Evolutionary conservation across 2,329 filamentous ascomycete genomes (phyloP), one percentile per base, ranked within the genome.

Genomic region (Aspergillus sp.): DNA sequence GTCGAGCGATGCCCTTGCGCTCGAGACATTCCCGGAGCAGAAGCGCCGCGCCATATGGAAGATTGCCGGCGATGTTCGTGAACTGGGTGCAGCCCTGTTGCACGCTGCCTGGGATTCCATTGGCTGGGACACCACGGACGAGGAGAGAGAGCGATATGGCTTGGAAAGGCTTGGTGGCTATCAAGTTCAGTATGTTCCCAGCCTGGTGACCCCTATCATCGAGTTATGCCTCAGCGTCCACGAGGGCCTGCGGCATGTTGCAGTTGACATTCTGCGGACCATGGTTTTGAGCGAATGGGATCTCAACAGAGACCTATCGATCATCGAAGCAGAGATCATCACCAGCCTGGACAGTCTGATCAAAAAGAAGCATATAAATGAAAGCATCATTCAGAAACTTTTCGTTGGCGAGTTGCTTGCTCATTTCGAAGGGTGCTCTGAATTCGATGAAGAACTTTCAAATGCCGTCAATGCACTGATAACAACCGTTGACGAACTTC

Each of bases 251-350:
- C 76, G 91, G 39, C 78, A 77, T 42, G 91, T 93, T 58, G 91
- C 89, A 1, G 86, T 95, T 17, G 84, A 94, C 55, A 83, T 98
- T 13, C 63, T 98, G 40, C 86, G 94, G 57, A 93, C 86, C 2
- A 98, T 98, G 91, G 93, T 98, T 49, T 80, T 96, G 45, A 93
- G 88, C 61, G 91, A 98, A 60, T 98, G 91, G 91, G 88, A 86
- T 11, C 63, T 98, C 42, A 95, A 86, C 53, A 84, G 94, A 54
- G 89, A 96, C 54, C 65, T 98, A 29, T 82, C 82, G 2, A 78
- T 91, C 29, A 83, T 98, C 32, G 88, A 96, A 59, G 91, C 86
- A 2, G 91, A 95, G 59, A 88, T 96, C 68, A 94, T 98, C 47
- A 89, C 95, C 50, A 93, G 84, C 44, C 65, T 98, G 33, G 91